Conservation (phyloP, 2,329 filamentous ascomycete species). For the Colletotrichum phormii region DNA sequence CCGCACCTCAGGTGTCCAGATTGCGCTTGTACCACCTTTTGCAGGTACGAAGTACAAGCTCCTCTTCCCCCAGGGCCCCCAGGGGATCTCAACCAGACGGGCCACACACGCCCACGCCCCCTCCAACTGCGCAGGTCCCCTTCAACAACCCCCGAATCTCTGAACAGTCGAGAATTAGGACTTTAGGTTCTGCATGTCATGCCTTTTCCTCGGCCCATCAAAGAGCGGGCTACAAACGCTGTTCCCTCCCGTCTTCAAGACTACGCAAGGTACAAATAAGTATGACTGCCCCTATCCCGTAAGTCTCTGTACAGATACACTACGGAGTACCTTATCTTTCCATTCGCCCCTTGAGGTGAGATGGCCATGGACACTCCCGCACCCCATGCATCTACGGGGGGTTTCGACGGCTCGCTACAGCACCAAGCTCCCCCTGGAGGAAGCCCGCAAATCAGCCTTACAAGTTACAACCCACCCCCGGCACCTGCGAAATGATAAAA, state of each 20-base stretch:
- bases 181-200: neutral
- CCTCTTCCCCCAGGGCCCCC: neutral
- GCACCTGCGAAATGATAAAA: neutral
- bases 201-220: neutral
- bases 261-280: neutral
- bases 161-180: neutral
- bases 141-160: neutral
- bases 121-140: conserved; percentile 22
- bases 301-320: no score
- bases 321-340: neutral
- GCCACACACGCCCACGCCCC: conserved; percentile 16
- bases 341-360: no score
- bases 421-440: conserved; percentile 23
- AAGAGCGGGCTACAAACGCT: neutral
- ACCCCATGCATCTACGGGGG: neutral
- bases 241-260: neutral
- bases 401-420: conserved; percentile 21
- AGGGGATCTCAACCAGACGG: neutral
- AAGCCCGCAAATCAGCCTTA: conserved; percentile 36
- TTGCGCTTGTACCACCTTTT: conserved; percentile 30
- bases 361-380: neutral
- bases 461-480: conserved; percentile 10
- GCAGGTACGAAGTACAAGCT: conserved; percentile 13
- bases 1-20: neutral
- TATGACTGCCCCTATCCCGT: neutral